These are phyloP conservation scores for Entrophospora sp. DNA, from an alignment of 192 early-diverging fungal genomes.

Conservation along the genomic window DNA sequence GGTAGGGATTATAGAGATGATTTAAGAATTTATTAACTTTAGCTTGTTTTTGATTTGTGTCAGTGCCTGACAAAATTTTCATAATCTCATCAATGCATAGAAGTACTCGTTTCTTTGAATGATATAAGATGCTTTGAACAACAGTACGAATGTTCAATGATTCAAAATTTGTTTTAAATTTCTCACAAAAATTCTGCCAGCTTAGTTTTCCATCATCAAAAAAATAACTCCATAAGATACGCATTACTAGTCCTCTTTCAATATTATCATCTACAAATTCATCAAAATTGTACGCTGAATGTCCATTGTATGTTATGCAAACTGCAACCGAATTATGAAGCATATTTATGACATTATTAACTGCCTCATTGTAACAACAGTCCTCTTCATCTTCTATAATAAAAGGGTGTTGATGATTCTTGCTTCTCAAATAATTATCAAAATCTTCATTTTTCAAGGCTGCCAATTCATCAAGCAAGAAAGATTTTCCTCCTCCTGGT, in stretches of 20 bases:
- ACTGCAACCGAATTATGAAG: background rate
- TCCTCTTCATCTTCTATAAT: background rate
- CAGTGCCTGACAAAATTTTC: background rate
- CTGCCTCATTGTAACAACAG: background rate
- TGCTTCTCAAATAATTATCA: background rate
- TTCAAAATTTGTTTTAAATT: background rate
- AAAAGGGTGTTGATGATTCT: no score
- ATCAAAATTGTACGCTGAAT: background rate
- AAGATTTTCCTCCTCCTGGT: conserved; percentile 6
- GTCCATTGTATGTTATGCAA: background rate
- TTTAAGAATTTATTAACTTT: background rate
- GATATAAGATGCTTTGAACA: conserved; percentile 3
- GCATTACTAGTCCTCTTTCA: background rate
- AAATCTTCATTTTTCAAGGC: background rate
- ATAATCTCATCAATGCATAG: conserved; percentile 5
- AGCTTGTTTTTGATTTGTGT: background rate
- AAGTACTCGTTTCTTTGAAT: conserved; percentile 1
- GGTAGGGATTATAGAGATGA: background rate
- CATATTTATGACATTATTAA: background rate
- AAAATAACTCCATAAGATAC: conserved; percentile 6
- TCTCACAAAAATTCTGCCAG: background rate
- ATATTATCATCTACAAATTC: background rate
- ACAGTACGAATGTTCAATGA: background rate
- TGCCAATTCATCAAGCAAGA: conserved; percentile 2
- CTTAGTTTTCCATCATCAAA: background rate